These are phyloP conservation scores for Dendrocalamus sinicus DNA, from an alignment of 176 grass and related monocot species.

Conservation along the genomic window DNA sequence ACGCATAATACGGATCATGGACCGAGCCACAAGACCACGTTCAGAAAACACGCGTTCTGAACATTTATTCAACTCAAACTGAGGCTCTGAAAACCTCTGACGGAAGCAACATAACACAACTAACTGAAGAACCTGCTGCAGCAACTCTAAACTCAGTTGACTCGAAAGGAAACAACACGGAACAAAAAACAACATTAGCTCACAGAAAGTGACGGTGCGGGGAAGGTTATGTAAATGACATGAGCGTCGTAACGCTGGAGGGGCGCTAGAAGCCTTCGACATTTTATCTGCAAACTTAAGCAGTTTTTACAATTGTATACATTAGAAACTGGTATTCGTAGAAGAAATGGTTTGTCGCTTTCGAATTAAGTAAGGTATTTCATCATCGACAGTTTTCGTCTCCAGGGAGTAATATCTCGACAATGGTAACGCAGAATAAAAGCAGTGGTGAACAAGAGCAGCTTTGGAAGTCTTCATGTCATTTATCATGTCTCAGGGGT, in stretches of 20 bases:
- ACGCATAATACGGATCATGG: no score
- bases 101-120: no score
- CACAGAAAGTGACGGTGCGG: not conserved
- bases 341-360: not conserved
- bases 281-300: not conserved
- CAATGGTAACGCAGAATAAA: not conserved
- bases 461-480: not conserved
- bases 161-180: no score
- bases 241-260: constrained; percentile 21
- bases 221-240: not conserved
- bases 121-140: no score
- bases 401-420: not conserved
- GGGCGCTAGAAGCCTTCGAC: constrained; percentile 30
- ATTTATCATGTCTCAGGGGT: no score
- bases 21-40: no score
- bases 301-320: not conserved
- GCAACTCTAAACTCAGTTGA: no score
- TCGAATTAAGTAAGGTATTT: not conserved
- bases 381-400: not conserved
- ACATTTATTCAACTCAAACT: no score
- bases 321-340: not conserved
- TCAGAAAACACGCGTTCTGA: no score
- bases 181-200: no score
- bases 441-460: not conserved
- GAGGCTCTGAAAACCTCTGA: no score